Conservation (phyloP, 371 early-diverging fungal genomes). For the Capillidium rhysosporum region DNA sequence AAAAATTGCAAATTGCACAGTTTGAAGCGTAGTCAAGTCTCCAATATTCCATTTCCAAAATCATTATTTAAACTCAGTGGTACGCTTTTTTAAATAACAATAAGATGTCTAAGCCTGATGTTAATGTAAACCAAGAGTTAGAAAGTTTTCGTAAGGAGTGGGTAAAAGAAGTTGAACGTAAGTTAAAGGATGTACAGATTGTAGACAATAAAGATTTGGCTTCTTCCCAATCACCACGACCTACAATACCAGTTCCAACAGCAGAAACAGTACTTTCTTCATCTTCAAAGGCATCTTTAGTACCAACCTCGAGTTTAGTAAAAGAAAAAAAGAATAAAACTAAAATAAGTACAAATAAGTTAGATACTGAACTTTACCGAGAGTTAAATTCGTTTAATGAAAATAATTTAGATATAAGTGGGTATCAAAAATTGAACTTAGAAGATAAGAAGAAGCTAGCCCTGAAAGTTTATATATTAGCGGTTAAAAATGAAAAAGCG, state of each 20-base stretch:
- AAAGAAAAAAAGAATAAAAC: no score
- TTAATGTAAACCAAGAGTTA: conserved; percentile 9
- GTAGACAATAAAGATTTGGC: no score
- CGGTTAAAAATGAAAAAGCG: conserved; percentile 23
- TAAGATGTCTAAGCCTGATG: no score
- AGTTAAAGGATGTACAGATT: neutral
- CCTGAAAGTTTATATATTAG: conserved; percentile 23
- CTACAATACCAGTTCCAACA: no score
- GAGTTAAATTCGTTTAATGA: conserved; percentile 5
- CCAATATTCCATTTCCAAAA: no score
- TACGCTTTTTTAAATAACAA: no score
- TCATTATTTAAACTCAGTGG: no score
- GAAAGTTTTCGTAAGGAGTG: conserved; percentile 23
- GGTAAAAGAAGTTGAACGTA: conserved; percentile 18
- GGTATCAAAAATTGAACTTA: neutral
- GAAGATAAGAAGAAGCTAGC: conserved; percentile 9
- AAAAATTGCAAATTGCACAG: no score
- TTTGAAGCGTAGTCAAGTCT: no score
- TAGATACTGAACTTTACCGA: conserved; percentile 1
- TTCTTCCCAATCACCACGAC: neutral
- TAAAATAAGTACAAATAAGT: neutral
- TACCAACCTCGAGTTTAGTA: no score
- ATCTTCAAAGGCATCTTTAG: no score
- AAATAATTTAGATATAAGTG: neutral
- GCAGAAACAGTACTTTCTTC: no score